These are phyloP conservation scores for Colletotrichum incanum DNA, from an alignment of 2,329 filamentous ascomycete genomes.

Conservation along the genomic window DNA sequence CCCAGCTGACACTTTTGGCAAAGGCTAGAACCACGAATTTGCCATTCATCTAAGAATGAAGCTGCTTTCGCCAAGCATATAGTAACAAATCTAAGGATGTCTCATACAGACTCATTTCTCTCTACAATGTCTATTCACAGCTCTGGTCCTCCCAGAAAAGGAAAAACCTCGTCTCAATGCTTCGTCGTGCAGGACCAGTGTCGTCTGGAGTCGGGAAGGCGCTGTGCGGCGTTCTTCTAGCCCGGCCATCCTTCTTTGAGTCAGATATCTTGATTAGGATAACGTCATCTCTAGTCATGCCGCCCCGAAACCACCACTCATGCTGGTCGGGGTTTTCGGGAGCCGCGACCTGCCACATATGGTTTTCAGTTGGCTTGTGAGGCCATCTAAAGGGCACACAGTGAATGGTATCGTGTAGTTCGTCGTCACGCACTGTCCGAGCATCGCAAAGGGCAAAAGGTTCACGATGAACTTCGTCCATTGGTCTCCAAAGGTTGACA, in stretches of 20 bases:
- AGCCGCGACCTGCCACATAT: conserved; percentile 57
- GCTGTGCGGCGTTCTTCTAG: conserved; percentile 77
- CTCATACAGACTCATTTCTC: too few species aligned
- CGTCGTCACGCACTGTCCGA: conserved; percentile 53
- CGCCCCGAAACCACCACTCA: conserved; percentile 68
- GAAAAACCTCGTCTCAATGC: conserved; percentile 27
- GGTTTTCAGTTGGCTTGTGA: conserved; percentile 48
- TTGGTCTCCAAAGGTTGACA: conserved; percentile 61
- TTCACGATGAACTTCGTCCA: conserved; percentile 61
- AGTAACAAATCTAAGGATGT: too few species aligned
- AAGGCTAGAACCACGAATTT: too few species aligned
- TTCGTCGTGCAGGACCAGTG: conserved; percentile 56
- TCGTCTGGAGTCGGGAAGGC: conserved; percentile 84
- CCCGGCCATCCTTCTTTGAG: conserved; percentile 66
- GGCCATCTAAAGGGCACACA: conserved; percentile 46
- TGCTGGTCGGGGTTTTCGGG: conserved; percentile 48
- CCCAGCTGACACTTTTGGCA: too few species aligned
- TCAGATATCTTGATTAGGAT: conserved; percentile 75
- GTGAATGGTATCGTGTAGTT: conserved; percentile 48
- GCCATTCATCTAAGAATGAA: too few species aligned
- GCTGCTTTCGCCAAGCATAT: too few species aligned
- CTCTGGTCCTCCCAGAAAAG: conserved; percentile 31
- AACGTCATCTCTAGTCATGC: conserved; percentile 67
- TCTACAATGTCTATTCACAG: not conserved
- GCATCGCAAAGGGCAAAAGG: conserved; percentile 59